phyloP scores from a whole-genome alignment of 2,329 filamentous ascomycete species.

The Endoconidiophora laricicola region DNA sequence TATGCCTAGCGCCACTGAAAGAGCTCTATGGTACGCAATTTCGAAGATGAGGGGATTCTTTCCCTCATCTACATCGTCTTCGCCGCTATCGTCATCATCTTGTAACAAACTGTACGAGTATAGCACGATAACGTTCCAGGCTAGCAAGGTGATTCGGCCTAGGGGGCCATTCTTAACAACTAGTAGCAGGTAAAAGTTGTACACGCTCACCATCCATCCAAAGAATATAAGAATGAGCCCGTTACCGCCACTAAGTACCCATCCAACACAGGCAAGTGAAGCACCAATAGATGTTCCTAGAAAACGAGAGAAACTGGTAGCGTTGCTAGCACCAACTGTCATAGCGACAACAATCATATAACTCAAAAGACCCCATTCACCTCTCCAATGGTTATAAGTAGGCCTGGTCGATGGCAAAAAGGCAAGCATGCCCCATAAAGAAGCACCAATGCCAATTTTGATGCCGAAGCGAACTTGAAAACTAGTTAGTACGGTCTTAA shows the following conservation, averaged over 20 bases:
- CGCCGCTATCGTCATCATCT: conserved; percentile 60
- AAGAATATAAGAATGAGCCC: conserved; percentile 60
- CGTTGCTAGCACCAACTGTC: conserved; percentile 93
- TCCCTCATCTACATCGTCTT: conserved; percentile 79
- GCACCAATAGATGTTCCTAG: conserved; percentile 75
- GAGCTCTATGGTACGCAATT: conserved; percentile 74
- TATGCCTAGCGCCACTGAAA: conserved; percentile 72
- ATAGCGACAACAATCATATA: conserved; percentile 98
- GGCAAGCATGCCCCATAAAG: conserved; percentile 75
- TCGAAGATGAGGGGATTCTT: conserved; percentile 68
- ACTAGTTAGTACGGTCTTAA: not conserved
- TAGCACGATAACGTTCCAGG: conserved; percentile 86
- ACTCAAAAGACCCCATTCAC: conserved; percentile 89
- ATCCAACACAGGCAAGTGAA: conserved; percentile 55
- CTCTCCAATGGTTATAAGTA: conserved; percentile 73
- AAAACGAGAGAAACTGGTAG: conserved; percentile 74
- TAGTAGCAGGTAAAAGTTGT: conserved; percentile 81
- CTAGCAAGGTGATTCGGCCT: conserved; percentile 83
- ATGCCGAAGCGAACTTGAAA: conserved; percentile 52
- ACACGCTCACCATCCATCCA: conserved; percentile 64
- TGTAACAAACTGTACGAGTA: conserved; percentile 86
- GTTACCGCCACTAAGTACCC: conserved; percentile 61
- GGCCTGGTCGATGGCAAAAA: conserved; percentile 67
- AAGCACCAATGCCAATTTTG: conserved; percentile 83
- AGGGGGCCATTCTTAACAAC: conserved; percentile 72